These are phyloP conservation scores for Decorospora gaudefroyi DNA, from an alignment of 2,329 filamentous ascomycete genomes.

Conservation along the genomic window DNA sequence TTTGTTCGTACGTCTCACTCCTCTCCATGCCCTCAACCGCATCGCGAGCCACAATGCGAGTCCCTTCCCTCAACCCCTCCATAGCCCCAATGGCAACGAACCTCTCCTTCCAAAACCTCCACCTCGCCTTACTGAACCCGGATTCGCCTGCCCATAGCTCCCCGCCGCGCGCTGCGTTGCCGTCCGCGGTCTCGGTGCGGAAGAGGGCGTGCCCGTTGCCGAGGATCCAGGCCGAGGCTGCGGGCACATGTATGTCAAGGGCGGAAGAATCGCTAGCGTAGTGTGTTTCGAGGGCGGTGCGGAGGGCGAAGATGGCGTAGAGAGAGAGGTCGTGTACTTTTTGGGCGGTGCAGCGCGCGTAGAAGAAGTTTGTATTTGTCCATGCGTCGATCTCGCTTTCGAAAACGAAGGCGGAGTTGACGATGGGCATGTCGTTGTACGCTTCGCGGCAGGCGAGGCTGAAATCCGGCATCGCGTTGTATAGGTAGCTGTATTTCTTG, in stretches of 20 bases:
- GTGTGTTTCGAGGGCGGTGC: slow-evolving; percentile 36
- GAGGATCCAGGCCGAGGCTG: slow-evolving; percentile 39
- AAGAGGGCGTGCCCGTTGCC: slow-evolving; percentile 29
- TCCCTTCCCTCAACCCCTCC: slow-evolving; percentile 29
- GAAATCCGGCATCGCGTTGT: slow-evolving; percentile 29
- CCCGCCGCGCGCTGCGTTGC: slow-evolving; percentile 38
- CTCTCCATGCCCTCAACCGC: slow-evolving; percentile 38
- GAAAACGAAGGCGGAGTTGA: slow-evolving; percentile 19
- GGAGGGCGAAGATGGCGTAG: slow-evolving; percentile 39
- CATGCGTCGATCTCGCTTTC: slow-evolving; percentile 35
- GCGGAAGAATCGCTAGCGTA: too few relatives aligned
- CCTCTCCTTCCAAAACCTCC: slow-evolving; percentile 41
- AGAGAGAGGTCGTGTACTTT: slow-evolving; percentile 23
- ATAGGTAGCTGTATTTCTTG: slow-evolving; percentile 28
- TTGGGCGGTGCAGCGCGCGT: slow-evolving; percentile 29
- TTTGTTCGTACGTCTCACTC: slow-evolving; percentile 26
- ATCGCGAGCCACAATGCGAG: slow-evolving; percentile 29
- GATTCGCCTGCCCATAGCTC: slow-evolving; percentile 37
- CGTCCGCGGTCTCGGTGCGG: slow-evolving; percentile 26
- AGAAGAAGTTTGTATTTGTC: slow-evolving; percentile 42
- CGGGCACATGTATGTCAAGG: slow-evolving; percentile 38
- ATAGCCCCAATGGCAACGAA: slow-evolving; percentile 31
- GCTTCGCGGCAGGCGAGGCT: slow-evolving; percentile 33
- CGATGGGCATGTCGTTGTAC: slow-evolving; percentile 37
- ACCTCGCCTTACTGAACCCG: slow-evolving; percentile 40